Evolutionary conservation across 345 rosid species (phyloP).

Genomic region (Schrenkiella parvula): DNA sequence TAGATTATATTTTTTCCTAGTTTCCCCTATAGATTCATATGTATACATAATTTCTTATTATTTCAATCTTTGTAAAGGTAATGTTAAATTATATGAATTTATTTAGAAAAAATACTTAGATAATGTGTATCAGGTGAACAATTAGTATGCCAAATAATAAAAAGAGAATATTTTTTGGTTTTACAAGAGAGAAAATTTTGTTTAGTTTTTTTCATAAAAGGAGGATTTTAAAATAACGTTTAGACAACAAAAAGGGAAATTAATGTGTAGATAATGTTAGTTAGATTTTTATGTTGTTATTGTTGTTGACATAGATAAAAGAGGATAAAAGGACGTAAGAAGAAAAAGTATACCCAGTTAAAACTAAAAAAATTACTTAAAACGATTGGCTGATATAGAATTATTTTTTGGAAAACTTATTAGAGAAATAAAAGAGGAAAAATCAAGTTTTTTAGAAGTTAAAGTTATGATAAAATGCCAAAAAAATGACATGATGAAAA

Average conservation of each 20-base stretch:
- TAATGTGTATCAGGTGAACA: not conserved
- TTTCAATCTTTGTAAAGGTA: not conserved
- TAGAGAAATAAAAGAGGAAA: not conserved
- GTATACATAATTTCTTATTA: not conserved
- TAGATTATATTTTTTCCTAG: not conserved
- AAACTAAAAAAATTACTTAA: not conserved
- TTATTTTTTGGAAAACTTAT: not conserved
- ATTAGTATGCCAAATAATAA: not conserved
- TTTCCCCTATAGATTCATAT: not conserved
- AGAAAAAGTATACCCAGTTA: not conserved
- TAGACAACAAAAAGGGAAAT: not conserved
- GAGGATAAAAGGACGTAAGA: not conserved
- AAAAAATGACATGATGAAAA: not conserved
- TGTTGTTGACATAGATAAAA: no score
- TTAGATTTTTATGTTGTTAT: not conserved
- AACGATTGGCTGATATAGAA: not conserved
- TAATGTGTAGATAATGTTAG: not conserved
- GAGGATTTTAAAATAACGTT: not conserved
- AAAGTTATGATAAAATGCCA: not conserved
- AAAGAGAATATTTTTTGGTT: not conserved
- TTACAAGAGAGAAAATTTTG: not conserved
- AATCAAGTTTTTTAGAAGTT: not conserved
- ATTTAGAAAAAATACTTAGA: not conserved
- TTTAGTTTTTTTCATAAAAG: not conserved
- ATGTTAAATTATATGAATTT: not conserved